A percentile compares a stretch with the other conserved stretches of the same genome.
Conservation (phyloP, 176 grass and related monocot species). For the Oryza nivara region DNA sequence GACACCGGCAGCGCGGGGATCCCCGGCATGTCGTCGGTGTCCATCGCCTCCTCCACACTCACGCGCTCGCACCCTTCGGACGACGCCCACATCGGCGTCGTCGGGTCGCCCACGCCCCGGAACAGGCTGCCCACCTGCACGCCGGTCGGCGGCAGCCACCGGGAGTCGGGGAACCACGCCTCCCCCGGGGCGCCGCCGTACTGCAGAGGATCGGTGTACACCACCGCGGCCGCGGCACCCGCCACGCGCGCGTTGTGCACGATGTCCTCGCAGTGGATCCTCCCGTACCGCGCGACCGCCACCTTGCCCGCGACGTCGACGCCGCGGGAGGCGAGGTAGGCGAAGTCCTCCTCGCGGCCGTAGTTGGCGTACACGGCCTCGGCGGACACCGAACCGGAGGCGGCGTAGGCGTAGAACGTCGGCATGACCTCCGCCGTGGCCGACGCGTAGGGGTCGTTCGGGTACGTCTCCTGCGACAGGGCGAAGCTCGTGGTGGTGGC, state of each 20-base stretch:
- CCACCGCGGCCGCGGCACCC: conserved; percentile 59
- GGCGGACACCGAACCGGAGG: conserved; percentile 63
- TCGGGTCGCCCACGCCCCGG: conserved; percentile 64
- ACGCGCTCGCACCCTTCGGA: conserved; percentile 67
- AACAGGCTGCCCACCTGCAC: conserved; percentile 76
- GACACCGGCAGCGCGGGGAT: conserved; percentile 79
- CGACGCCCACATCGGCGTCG: conserved; percentile 78
- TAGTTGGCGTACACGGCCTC: conserved; percentile 80
- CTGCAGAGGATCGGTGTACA: conserved; percentile 76
- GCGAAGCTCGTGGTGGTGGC: conserved; percentile 45
- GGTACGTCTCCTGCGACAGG: conserved; percentile 55
- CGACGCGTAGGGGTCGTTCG: conserved; percentile 52
- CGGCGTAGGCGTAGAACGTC: conserved; percentile 73
- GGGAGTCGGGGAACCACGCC: conserved; percentile 49
- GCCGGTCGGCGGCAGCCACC: conserved; percentile 75
- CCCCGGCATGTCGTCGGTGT: conserved; percentile 57
- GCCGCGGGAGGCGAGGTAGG: conserved; percentile 46
- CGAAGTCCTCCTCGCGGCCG: conserved; percentile 81
- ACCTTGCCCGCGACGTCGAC: conserved; percentile 63
- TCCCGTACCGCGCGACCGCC: conserved; percentile 67
- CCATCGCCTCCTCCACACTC: conserved; percentile 57
- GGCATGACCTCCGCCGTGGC: conserved; percentile 49
- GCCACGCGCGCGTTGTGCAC: conserved; percentile 59
- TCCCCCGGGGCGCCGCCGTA: conserved; percentile 50
- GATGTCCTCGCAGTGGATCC: conserved; percentile 83